Percentiles rank a stretch among this genome's conserved stretches.
Evolutionary conservation across 139 green algal species (phyloP).

Genomic region (Monoraphidium neglectum): DNA sequence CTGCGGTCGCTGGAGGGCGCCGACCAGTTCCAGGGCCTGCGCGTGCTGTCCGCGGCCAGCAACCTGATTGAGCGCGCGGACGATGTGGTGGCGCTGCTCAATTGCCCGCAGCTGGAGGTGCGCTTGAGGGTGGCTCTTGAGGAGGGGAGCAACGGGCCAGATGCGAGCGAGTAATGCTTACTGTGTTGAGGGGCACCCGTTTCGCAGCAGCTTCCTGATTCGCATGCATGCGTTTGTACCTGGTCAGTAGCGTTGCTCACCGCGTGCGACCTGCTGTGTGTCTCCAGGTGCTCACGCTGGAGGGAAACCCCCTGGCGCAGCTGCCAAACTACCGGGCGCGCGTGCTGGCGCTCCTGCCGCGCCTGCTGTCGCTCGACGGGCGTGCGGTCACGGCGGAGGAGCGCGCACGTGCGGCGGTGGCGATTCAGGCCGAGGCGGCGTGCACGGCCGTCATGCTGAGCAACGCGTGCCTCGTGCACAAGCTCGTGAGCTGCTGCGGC

Average conservation of each 20-base stretch:
- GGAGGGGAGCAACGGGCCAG: no score
- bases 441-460: slow-evolving; percentile 62
- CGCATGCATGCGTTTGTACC: no score
- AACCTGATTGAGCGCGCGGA: slow-evolving; percentile 51
- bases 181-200: no score
- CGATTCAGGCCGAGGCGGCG: slow-evolving; percentile 52
- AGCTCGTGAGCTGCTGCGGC: slow-evolving; percentile 53
- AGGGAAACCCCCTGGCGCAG: slow-evolving; percentile 64
- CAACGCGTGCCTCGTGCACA: slow-evolving; percentile 76
- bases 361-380: slow-evolving; percentile 61
- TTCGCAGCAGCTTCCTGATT: no score
- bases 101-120: neutral
- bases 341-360: slow-evolving; percentile 41
- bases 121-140: no score
- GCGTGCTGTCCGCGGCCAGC: slow-evolving; percentile 55
- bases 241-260: no score
- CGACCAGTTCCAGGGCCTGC: slow-evolving; percentile 57
- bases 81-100: slow-evolving; percentile 21
- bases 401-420: slow-evolving; percentile 26
- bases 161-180: no score
- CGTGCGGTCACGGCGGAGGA: slow-evolving; percentile 50
- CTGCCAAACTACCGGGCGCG: slow-evolving; percentile 66
- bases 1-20: slow-evolving; percentile 53
- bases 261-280: no score
- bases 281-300: slow-evolving; percentile 62